phyloP scores from a whole-genome alignment of 495 filamentous ascomycete genomes.

The Cenococcum geophilum region DNA sequence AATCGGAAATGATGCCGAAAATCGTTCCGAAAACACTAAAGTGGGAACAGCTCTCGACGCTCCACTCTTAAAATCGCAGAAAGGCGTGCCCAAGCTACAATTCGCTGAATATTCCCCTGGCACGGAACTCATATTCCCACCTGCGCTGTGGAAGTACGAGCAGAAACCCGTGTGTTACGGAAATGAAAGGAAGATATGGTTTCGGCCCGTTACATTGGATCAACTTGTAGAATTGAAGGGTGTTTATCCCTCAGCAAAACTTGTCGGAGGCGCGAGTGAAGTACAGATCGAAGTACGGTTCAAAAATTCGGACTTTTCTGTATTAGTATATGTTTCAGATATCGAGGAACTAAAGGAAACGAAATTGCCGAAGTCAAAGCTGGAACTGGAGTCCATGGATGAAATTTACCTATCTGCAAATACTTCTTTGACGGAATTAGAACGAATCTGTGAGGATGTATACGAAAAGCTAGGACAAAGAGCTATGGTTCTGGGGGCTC shows the following conservation, averaged over 20 bases:
- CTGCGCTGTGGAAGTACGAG: slow-evolving; percentile 34
- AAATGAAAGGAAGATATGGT: slow-evolving; percentile 40
- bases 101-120: slow-evolving; percentile 37
- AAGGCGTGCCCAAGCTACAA: slow-evolving; percentile 35
- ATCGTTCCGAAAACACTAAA: slow-evolving; percentile 16
- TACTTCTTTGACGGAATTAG: slow-evolving; percentile 36
- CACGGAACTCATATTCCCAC: slow-evolving; percentile 40
- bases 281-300: slow-evolving; percentile 41
- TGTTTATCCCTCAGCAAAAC: slow-evolving; percentile 38
- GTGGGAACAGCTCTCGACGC: slow-evolving; percentile 21
- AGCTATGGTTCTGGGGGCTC: slow-evolving; percentile 36
- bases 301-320: slow-evolving; percentile 36
- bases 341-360: slow-evolving; percentile 39
- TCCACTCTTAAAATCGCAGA: slow-evolving; percentile 8
- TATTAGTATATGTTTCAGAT: slow-evolving; percentile 41
- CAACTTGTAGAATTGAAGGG: slow-evolving; percentile 40
- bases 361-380: slow-evolving; percentile 16
- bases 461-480: slow-evolving; percentile 36
- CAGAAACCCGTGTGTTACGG: slow-evolving; percentile 37
- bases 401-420: slow-evolving; percentile 38
- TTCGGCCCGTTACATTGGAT: slow-evolving; percentile 38
- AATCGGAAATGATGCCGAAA: neutral
- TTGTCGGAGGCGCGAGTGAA: slow-evolving; percentile 40
- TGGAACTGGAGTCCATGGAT: slow-evolving; percentile 18
- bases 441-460: slow-evolving; percentile 37